A percentile compares a stretch with the other conserved stretches of the same genome.
Conservation (phyloP, 805 yeast genomes). For the Metschnikowia anglica region DNA sequence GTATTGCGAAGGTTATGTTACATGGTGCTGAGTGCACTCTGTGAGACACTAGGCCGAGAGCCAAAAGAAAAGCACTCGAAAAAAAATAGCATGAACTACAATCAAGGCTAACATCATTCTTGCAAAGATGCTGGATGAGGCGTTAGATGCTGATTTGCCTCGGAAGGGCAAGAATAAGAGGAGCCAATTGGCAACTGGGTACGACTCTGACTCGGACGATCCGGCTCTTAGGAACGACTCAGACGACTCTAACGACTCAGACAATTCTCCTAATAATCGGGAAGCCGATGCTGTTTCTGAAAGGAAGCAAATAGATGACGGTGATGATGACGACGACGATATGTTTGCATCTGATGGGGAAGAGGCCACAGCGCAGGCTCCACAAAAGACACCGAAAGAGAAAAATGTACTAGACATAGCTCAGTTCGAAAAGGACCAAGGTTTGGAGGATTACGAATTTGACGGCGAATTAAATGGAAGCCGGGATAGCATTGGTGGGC, state of each 20-base stretch:
- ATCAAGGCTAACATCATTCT: no score
- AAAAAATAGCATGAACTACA: background rate
- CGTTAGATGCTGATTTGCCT: background rate
- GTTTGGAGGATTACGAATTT: slow-evolving; percentile 22
- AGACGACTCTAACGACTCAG: slow-evolving; percentile 14
- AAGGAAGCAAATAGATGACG: background rate
- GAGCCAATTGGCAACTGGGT: slow-evolving; percentile 14
- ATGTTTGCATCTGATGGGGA: slow-evolving; percentile 38
- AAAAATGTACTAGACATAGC: slow-evolving; percentile 16
- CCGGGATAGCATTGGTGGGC: background rate
- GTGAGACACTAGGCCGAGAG: no score
- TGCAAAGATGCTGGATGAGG: background rate
- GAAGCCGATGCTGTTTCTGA: no score
- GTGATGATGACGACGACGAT: slow-evolving; percentile 35
- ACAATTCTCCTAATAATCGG: no score
- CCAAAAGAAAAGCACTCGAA: background rate
- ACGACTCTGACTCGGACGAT: slow-evolving; percentile 21
- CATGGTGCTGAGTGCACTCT: no score
- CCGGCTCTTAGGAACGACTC: slow-evolving; percentile 10
- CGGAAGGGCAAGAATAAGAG: slow-evolving; percentile 2
- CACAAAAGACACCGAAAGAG: background rate
- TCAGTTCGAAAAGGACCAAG: slow-evolving; percentile 30
- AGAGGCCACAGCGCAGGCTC: slow-evolving; percentile 7
- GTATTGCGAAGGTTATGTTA: no score
- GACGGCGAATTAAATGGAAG: slow-evolving; percentile 2